A percentile compares a stretch with the other conserved stretches of the same genome.
These are phyloP conservation scores for Kandelia obovata DNA, from an alignment of 345 rosid genomes.

Conservation along the genomic window DNA sequence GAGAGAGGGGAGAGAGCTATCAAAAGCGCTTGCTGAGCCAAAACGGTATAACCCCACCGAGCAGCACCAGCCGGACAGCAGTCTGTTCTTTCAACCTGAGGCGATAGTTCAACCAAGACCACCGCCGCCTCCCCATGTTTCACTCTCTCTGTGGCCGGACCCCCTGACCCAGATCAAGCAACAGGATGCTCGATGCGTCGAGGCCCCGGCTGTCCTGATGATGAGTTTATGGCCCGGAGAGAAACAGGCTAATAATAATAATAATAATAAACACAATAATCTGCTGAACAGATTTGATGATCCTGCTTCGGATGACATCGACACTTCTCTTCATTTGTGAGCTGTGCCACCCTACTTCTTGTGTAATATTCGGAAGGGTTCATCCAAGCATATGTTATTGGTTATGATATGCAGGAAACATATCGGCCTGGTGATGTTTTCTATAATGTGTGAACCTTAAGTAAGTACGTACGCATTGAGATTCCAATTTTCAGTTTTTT, in stretches of 20 bases:
- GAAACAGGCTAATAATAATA: neutral
- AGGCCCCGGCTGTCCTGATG: neutral
- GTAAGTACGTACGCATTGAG: no score
- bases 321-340: constrained; percentile 13
- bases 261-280: no score
- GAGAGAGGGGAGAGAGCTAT: constrained; percentile 58
- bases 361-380: neutral
- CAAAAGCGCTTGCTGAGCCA: constrained; percentile 14
- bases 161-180: neutral
- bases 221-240: neutral
- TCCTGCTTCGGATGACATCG: constrained; percentile 1
- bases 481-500: no score
- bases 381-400: neutral
- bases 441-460: no score
- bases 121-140: neutral
- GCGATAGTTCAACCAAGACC: neutral
- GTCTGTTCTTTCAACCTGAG: constrained; percentile 10
- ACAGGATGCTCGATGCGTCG: neutral
- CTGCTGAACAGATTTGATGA: neutral
- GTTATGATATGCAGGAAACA: no score
- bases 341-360: neutral
- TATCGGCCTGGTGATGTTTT: no score
- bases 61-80: neutral
- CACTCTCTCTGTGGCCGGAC: constrained; percentile 1
- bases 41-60: neutral